Evolutionary conservation across 208 protist species (phyloP).

Genomic region (Eutreptiella sp.): DNA sequence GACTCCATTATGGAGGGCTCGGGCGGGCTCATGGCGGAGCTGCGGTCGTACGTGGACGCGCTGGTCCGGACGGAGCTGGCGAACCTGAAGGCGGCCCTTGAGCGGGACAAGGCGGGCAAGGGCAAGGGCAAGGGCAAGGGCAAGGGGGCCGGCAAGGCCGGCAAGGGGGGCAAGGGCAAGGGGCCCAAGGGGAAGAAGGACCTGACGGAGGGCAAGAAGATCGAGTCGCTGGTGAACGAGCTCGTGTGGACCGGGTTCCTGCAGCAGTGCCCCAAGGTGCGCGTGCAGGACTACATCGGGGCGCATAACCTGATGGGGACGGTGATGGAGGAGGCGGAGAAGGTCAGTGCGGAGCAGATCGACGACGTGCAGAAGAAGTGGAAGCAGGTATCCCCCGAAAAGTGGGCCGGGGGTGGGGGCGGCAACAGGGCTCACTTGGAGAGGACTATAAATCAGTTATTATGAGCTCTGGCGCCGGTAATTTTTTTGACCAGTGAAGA

Average conservation of each 20-base stretch:
- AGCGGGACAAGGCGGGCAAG: slow-evolving; percentile 57
- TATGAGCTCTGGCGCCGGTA: no score
- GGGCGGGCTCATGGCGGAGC: slow-evolving; percentile 69
- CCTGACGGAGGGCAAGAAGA: slow-evolving; percentile 62
- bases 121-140: slow-evolving; percentile 52
- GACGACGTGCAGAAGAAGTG: slow-evolving; percentile 77
- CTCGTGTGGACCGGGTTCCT: slow-evolving; percentile 74
- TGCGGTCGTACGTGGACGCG: slow-evolving; percentile 78
- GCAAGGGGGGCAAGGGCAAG: slow-evolving; percentile 55
- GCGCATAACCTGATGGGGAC: slow-evolving; percentile 49
- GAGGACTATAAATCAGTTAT: no score
- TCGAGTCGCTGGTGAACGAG: slow-evolving; percentile 68
- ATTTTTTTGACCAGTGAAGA: no score
- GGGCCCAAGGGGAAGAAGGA: slow-evolving; percentile 59
- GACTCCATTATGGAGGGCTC: slow-evolving; percentile 72
- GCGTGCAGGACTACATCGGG: slow-evolving; percentile 60
- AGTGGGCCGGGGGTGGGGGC: no score
- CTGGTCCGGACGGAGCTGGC: slow-evolving; percentile 79
- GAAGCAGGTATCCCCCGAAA: no score
- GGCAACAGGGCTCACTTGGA: no score
- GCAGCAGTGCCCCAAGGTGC: slow-evolving; percentile 45
- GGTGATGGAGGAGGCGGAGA: slow-evolving; percentile 44
- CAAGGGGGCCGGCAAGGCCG: slow-evolving; percentile 51
- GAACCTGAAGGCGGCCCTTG: slow-evolving; percentile 74
- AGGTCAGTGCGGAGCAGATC: slow-evolving; percentile 42